These are phyloP conservation scores for Ophiocordyceps camponoti-saundersi DNA, from an alignment of 2,329 filamentous ascomycete genomes.

Conservation along the genomic window DNA sequence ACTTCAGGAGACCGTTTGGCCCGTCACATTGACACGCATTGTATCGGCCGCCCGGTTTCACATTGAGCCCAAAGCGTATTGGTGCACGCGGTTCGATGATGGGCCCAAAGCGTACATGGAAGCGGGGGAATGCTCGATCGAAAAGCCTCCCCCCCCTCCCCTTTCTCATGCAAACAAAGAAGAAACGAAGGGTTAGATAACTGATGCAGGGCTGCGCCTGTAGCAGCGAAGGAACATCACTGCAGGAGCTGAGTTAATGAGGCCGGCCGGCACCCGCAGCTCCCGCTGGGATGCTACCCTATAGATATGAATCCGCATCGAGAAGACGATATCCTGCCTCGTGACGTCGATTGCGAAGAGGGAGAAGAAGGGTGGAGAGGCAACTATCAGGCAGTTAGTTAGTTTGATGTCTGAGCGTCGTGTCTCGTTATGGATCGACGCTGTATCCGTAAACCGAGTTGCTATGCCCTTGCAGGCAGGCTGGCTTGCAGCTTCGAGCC, in stretches of 20 bases:
- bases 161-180: too few species aligned
- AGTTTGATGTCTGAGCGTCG: background rate
- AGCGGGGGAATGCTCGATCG: background rate
- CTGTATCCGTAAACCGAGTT: background rate
- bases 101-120: background rate
- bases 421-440: background rate
- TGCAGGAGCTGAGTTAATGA: background rate
- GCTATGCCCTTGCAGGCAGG: background rate
- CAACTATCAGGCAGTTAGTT: too few species aligned
- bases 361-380: too few species aligned
- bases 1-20: background rate
- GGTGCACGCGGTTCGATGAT: background rate
- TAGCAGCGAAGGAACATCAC: background rate
- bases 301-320: background rate
- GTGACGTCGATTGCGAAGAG: too few species aligned
- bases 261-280: background rate
- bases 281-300: background rate
- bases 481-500: background rate
- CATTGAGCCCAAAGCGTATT: background rate
- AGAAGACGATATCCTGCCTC: background rate
- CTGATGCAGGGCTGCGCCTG: background rate
- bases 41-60: background rate
- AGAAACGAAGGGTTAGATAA: too few species aligned
- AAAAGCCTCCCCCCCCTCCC: background rate
- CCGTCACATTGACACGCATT: background rate